Evolutionary conservation across 371 early-diverging fungal species (phyloP).

Genomic region (Mortierella sp.): DNA sequence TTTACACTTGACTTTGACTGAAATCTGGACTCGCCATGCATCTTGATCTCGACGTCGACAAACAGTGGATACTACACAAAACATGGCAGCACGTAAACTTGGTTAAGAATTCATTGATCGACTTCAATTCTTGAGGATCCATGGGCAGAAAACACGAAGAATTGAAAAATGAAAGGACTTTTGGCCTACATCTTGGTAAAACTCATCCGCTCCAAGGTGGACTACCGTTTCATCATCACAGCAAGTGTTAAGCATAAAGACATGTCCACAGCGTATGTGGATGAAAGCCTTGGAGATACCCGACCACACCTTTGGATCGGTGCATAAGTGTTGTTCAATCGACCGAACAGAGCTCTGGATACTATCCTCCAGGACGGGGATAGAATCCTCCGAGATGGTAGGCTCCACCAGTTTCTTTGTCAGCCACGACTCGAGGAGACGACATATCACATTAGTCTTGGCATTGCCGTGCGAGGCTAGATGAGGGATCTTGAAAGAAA

Average conservation of each 20-base stretch:
- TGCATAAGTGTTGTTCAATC: constrained; percentile 32
- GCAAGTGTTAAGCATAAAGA: constrained; percentile 49
- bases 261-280: constrained; percentile 46
- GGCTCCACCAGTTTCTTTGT: constrained; percentile 51
- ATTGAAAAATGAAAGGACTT: background rate
- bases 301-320: constrained; percentile 38
- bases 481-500: constrained; percentile 55
- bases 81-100: no score
- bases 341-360: constrained; percentile 43
- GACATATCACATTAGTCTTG: constrained; percentile 44
- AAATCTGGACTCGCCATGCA: constrained; percentile 20
- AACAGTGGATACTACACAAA: constrained; percentile 49
- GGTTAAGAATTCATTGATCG: no score
- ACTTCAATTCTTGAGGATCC: no score
- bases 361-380: constrained; percentile 44
- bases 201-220: constrained; percentile 49
- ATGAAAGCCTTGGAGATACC: constrained; percentile 49
- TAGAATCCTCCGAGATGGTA: constrained; percentile 48
- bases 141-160: background rate
- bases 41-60: constrained; percentile 54
- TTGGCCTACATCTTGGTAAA: constrained; percentile 36
- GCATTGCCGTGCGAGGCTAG: constrained; percentile 52
- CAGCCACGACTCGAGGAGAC: constrained; percentile 38
- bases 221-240: constrained; percentile 50
- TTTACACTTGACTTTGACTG: constrained; percentile 1